A percentile compares a stretch with the other conserved stretches of the same genome.
These are phyloP conservation scores for Lobosporangium transversale DNA, from an alignment of 192 early-diverging fungal genomes.

Conservation along the genomic window DNA sequence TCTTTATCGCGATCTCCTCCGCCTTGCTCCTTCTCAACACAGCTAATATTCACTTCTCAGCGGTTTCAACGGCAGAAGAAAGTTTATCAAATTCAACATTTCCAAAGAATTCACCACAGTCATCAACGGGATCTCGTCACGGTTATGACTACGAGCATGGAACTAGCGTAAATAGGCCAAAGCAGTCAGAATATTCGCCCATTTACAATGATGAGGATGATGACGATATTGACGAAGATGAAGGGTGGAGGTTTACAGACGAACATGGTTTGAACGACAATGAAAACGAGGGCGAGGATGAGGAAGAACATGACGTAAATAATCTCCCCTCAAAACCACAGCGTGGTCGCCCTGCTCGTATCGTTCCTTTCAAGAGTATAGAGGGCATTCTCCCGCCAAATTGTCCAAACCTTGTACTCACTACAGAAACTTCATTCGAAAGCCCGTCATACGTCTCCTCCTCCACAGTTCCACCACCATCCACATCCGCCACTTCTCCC, in stretches of 20 bases:
- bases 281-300: neutral
- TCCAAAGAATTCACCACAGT: neutral
- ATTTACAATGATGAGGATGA: neutral
- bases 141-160: slow-evolving; percentile 6
- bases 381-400: slow-evolving; percentile 12
- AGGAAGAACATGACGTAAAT: neutral
- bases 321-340: neutral
- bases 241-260: slow-evolving; percentile 2
- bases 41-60: neutral
- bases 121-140: neutral
- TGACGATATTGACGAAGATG: neutral
- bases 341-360: neutral
- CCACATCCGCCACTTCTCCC: neutral
- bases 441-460: slow-evolving; percentile 13
- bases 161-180: too few relatives aligned
- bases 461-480: slow-evolving; percentile 8
- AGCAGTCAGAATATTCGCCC: neutral
- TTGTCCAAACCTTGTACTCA: slow-evolving; percentile 20
- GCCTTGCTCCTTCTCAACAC: slow-evolving; percentile 19
- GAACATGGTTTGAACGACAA: neutral
- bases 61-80: neutral
- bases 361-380: neutral
- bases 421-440: slow-evolving; percentile 20
- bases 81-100: neutral
- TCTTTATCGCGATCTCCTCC: slow-evolving; percentile 23